Conservation (phyloP, 305 asterid genomes). For the Fraxinus sp. region DNA sequence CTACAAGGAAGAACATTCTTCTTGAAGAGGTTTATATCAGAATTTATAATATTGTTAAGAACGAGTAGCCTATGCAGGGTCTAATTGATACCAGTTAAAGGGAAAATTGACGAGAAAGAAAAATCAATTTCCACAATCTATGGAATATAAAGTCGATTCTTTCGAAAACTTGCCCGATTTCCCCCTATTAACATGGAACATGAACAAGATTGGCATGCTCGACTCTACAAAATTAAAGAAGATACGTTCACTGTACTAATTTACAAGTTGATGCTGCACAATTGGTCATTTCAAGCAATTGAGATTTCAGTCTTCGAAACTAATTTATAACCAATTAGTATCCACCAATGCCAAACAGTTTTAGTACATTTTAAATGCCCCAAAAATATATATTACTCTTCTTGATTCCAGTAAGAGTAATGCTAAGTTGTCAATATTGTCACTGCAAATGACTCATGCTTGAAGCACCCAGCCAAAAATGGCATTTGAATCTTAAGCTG, state of each 20-base stretch:
- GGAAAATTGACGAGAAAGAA: not conserved
- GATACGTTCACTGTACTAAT: not conserved
- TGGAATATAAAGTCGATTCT: not conserved
- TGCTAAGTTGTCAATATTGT: not conserved
- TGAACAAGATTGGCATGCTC: not conserved
- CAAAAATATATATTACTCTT: not conserved
- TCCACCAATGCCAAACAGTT: not conserved
- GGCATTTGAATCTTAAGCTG: constrained; percentile 25
- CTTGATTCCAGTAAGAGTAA: constrained; percentile 14
- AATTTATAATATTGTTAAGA: not conserved
- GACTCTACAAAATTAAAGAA: not conserved
- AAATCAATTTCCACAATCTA: not conserved
- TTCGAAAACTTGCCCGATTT: not conserved
- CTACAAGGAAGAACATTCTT: not conserved
- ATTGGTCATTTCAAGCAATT: not conserved
- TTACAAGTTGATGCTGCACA: not conserved
- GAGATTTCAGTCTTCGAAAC: not conserved
- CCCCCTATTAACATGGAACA: not conserved
- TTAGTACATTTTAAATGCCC: not conserved
- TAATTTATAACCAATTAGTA: not conserved
- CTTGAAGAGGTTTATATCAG: not conserved
- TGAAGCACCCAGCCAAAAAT: not conserved
- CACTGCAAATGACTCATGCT: constrained; percentile 5
- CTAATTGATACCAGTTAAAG: not conserved
- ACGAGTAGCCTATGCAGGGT: not conserved